A percentile compares a stretch with the other conserved stretches of the same genome.
phyloP scores from a whole-genome alignment of 2,329 filamentous ascomycete genomes.

The Diaporthe capsici region DNA sequence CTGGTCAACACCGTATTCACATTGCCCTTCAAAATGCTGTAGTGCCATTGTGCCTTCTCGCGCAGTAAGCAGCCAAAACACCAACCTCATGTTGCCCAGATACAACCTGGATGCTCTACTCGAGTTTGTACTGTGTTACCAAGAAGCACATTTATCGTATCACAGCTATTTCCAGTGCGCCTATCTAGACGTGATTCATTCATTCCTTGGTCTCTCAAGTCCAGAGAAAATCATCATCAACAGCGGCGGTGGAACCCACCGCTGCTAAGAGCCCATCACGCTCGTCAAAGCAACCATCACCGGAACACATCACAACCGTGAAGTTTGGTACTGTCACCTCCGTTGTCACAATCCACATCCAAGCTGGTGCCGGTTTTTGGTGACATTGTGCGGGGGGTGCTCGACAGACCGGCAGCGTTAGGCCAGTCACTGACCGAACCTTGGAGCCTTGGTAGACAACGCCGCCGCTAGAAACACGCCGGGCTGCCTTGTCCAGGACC shows the following conservation, averaged over 20 bases:
- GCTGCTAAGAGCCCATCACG: not conserved
- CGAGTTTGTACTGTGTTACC: not conserved
- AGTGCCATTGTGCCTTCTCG: not conserved
- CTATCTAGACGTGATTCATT: not conserved
- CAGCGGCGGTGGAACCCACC: not conserved
- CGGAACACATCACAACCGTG: not conserved
- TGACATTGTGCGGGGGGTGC: conserved; percentile 8
- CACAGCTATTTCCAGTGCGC: not conserved
- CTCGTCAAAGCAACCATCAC: not conserved
- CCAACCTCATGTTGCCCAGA: not conserved
- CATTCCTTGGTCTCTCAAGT: not conserved
- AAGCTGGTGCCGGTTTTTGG: not conserved
- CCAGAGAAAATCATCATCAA: not conserved
- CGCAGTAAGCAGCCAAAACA: not conserved
- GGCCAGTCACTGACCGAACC: conserved; percentile 15
- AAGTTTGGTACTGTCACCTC: conserved; percentile 6
- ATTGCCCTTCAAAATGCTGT: not conserved
- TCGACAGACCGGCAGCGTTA: not conserved
- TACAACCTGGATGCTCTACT: not conserved
- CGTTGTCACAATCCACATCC: not conserved
- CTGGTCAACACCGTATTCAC: not conserved
- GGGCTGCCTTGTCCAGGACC: not conserved
- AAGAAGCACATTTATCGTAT: not conserved
- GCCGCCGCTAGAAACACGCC: conserved; percentile 8
- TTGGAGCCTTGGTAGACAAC: conserved; percentile 1